Evolutionary conservation across 805 yeast genomes (phyloP).

Genomic region (Pichia cabralensis): DNA sequence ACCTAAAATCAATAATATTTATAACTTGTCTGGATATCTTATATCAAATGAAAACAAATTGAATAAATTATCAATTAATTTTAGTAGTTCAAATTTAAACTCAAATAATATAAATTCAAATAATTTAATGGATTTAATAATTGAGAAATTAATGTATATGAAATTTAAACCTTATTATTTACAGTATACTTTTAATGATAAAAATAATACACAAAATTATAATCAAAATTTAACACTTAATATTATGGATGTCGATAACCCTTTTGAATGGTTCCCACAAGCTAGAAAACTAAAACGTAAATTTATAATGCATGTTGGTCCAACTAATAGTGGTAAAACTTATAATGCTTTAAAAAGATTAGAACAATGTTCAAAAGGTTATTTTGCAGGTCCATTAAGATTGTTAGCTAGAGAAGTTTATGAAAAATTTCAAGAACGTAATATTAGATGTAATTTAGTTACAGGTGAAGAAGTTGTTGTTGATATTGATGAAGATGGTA

Average conservation of each 20-base stretch:
- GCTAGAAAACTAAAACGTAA: constrained; percentile 75
- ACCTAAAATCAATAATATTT: constrained; percentile 10
- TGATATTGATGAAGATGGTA: constrained; percentile 59
- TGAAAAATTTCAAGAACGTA: constrained; percentile 63
- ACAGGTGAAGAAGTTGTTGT: constrained; percentile 94
- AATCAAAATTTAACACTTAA: constrained; percentile 26
- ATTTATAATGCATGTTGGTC: constrained; percentile 91
- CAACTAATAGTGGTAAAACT: constrained; percentile 95
- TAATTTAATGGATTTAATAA: constrained; percentile 14
- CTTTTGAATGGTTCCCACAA: constrained; percentile 74
- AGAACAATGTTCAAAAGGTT: constrained; percentile 60
- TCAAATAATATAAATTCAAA: constrained; percentile 3
- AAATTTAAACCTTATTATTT: constrained; percentile 23
- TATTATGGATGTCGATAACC: constrained; percentile 41
- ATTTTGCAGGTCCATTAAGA: constrained; percentile 91
- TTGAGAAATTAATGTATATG: constrained; percentile 22
- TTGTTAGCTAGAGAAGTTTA: constrained; percentile 85
- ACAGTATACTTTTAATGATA: constrained; percentile 20
- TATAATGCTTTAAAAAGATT: constrained; percentile 68
- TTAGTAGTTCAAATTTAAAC: constrained; percentile 2
- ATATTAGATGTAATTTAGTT: constrained; percentile 65
- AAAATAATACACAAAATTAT: constrained; percentile 24
- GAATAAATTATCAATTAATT: constrained; percentile 7
- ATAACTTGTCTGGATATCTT: constrained; percentile 8
- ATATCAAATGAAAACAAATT: constrained; percentile 8